Conservation (phyloP, 257 asterid species). For the Solanum tacnaense region DNA sequence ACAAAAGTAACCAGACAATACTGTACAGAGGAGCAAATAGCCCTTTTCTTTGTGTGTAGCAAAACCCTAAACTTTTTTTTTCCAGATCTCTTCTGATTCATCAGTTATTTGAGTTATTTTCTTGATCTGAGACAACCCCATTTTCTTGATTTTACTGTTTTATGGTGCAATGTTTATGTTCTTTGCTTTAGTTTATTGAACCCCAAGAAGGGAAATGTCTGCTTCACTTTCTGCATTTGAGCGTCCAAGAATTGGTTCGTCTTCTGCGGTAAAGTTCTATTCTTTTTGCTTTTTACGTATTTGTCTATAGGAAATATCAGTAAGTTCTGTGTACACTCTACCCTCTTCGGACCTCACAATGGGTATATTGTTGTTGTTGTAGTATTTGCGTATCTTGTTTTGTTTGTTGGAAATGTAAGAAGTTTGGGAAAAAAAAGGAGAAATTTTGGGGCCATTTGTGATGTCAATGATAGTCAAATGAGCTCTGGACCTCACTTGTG, state of each 20-base stretch:
- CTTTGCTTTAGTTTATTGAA: background rate
- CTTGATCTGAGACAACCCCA: background rate
- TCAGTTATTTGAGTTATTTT: background rate
- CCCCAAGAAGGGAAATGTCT: conserved; percentile 36
- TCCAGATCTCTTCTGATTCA: background rate
- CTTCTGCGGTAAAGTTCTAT: conserved; percentile 54
- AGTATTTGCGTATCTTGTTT: background rate
- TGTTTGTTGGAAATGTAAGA: background rate
- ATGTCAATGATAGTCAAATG: background rate
- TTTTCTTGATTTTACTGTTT: background rate
- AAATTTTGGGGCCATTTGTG: background rate
- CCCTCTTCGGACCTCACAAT: background rate
- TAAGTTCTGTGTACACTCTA: background rate
- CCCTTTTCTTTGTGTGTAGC: background rate
- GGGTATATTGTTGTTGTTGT: background rate
- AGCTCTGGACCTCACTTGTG: background rate
- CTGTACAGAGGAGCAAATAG: background rate
- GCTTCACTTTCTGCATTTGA: conserved; percentile 75
- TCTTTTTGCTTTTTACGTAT: background rate
- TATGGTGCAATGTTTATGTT: background rate
- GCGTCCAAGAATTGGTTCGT: conserved; percentile 83
- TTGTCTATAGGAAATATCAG: background rate
- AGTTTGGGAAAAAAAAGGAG: background rate
- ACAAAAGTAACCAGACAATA: background rate
- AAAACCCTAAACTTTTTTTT: background rate